These are phyloP conservation scores for Colletotrichum sp. DNA, from an alignment of 2,329 filamentous ascomycete genomes.

Conservation along the genomic window DNA sequence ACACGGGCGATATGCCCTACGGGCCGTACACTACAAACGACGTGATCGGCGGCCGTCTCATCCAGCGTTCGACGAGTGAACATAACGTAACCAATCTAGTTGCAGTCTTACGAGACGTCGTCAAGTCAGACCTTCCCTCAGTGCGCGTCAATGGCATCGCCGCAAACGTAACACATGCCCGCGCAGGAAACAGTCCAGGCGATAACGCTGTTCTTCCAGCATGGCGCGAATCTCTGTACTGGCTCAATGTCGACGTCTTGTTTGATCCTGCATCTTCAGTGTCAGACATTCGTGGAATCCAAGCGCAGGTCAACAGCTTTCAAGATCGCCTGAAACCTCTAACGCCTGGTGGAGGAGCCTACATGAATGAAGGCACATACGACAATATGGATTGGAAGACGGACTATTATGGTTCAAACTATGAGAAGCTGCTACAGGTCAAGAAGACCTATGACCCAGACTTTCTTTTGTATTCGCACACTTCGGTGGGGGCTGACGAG, in stretches of 20 bases:
- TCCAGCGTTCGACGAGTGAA: neutral
- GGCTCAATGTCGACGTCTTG: neutral
- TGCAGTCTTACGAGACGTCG: neutral
- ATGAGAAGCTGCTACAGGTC: conserved; percentile 41
- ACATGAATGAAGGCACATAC: neutral
- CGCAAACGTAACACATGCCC: conserved; percentile 8
- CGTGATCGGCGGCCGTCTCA: neutral
- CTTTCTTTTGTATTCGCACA: conserved; percentile 45
- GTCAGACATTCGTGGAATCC: neutral
- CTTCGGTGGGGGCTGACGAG: neutral
- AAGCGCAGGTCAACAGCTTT: neutral
- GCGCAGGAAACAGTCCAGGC: neutral
- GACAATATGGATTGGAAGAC: neutral
- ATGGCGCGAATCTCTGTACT: conserved; percentile 45
- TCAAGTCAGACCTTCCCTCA: neutral
- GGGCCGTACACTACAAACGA: conserved; percentile 16
- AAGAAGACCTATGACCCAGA: conserved; percentile 56
- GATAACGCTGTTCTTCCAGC: conserved; percentile 23
- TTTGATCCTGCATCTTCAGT: neutral
- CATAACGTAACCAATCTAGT: neutral
- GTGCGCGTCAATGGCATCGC: neutral
- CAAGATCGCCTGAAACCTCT: neutral
- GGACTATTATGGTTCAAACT: conserved; percentile 34
- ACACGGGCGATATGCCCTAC: conserved; percentile 40
- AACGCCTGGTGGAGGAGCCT: neutral